Conservation (phyloP, 257 asterid species). For the Capsicum rhomboideum region DNA sequence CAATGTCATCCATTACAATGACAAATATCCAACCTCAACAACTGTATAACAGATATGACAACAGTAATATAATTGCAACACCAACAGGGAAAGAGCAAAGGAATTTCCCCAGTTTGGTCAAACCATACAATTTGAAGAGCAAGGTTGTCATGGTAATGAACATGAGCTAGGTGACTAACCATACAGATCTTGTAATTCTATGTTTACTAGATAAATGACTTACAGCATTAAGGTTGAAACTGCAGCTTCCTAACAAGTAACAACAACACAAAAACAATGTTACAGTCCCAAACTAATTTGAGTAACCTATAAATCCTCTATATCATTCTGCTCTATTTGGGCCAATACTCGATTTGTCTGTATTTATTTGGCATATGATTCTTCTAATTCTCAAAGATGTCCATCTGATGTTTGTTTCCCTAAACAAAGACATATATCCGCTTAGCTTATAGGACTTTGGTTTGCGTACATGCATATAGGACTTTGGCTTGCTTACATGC, state of each 20-base stretch:
- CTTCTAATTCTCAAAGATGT: background rate
- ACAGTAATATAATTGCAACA: background rate
- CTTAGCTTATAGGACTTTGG: background rate
- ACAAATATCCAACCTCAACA: background rate
- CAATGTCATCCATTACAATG: background rate
- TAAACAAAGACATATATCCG: background rate
- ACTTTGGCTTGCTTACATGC: background rate
- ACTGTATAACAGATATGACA: background rate
- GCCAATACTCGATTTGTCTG: background rate
- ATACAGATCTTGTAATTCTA: background rate
- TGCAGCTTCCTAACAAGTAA: background rate
- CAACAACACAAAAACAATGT: background rate
- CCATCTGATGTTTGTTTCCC: background rate
- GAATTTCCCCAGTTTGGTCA: background rate
- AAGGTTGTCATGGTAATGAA: background rate
- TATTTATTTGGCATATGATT: background rate
- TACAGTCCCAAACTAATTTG: background rate
- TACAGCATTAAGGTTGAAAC: background rate
- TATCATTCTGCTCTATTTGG: background rate
- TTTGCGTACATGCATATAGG: background rate
- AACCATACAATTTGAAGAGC: background rate
- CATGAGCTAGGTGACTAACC: background rate
- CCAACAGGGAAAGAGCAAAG: background rate
- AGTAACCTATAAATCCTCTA: background rate
- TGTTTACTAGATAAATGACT: background rate